Base-by-base conservation (phyloP, 805 yeast species). In the Kodamaea laetipori region DNA sequence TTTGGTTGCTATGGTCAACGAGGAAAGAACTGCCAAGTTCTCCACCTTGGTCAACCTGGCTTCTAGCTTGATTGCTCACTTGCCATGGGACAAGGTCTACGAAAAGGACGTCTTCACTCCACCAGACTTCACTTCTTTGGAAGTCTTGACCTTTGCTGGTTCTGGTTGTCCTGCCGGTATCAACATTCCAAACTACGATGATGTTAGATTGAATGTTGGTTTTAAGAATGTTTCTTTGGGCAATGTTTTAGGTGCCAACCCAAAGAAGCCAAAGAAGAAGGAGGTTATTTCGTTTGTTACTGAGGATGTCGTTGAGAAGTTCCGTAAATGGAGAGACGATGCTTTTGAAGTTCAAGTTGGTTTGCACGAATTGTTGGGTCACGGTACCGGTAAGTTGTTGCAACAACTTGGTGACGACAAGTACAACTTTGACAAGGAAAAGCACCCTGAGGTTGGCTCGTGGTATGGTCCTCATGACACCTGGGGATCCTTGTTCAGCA, bases 321-420 rank as follows among this genome's bases (percentile, higher is more conserved):
- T 77, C 68, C 78, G 82, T 48, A 78, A 83, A 59, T 84, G 84
- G 70, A 76, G 88, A 57, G 84, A 80, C 37, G 90, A 85, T 37
- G 84, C 96, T 0, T 89, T 89, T 61, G 96, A 89, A 64, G 94
- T 89, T 34, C 96, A 89, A 67, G 97, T 89, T 39, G 97, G 96
- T 43, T 84, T 89, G 55, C 97, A 89, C 65, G 97, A 89, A 66
- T 72, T 89, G 51, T 74, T 89, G 49, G 96, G 97, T 11, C 97
- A 89, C 59, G 97, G 96, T 31, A 80, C 94, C 4, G 97, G 97
- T 39, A 89, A 88, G 64, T 71, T 89, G 46, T 69, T 89, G 53
- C 76, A 76, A 48, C 73, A 71, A 46, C 67, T 71, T 4, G 73
- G 73, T 12, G 79, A 80, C 38, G 85, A 85, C 8, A 62, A 69